These are phyloP conservation scores for Xylaria scruposa DNA, from an alignment of 495 filamentous ascomycete species.

Conservation along the genomic window DNA sequence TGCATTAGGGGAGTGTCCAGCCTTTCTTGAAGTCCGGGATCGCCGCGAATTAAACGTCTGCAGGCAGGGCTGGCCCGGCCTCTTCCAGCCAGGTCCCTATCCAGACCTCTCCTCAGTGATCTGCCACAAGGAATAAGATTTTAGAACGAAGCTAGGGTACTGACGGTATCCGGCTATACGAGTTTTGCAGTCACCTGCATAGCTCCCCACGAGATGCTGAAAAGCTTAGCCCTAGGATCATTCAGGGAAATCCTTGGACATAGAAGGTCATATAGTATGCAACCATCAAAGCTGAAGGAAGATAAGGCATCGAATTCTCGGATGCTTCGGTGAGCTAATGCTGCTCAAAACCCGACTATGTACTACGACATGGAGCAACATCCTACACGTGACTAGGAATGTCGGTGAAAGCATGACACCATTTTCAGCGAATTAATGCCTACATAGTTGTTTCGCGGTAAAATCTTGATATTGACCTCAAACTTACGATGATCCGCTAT, in stretches of 20 bases:
- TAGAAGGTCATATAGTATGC: neutral
- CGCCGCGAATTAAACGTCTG: conserved; percentile 16
- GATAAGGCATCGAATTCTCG: neutral
- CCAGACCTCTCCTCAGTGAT: neutral
- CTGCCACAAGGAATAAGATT: conserved; percentile 12
- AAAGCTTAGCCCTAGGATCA: neutral
- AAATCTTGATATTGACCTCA: neutral
- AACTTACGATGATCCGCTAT: neutral
- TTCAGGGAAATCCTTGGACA: neutral
- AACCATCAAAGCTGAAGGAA: neutral
- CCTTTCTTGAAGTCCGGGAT: conserved; percentile 2
- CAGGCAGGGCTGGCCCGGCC: conserved; percentile 10
- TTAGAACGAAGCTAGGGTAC: neutral
- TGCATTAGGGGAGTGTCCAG: conserved; percentile 1
- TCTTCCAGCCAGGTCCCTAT: neutral
- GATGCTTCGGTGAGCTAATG: conserved; percentile 4
- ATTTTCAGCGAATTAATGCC: neutral
- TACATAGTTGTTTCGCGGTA: neutral
- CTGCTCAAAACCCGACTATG: neutral
- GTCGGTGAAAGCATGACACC: conserved; percentile 6
- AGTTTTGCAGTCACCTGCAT: conserved; percentile 15
- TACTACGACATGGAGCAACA: neutral
- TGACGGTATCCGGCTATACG: conserved; percentile 1
- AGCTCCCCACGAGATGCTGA: neutral
- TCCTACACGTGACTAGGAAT: conserved; percentile 12